These are phyloP conservation scores for Puccinellia tenuiflora DNA, from an alignment of 176 grass and related monocot species.

Conservation along the genomic window DNA sequence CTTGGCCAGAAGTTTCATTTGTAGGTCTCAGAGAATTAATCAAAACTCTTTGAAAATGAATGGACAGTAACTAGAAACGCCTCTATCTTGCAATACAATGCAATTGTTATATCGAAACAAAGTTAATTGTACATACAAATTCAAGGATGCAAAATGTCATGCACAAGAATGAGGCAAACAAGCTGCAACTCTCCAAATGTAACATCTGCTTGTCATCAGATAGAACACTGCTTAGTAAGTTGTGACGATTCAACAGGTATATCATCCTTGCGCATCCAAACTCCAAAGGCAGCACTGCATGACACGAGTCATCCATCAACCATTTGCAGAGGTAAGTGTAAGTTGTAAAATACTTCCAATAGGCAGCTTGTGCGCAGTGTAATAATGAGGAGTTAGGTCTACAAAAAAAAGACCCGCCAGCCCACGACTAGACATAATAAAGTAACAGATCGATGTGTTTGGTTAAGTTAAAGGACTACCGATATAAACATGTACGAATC, in stretches of 20 bases:
- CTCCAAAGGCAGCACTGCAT: constrained; percentile 12
- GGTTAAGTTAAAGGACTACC: not conserved
- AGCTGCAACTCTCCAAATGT: not conserved
- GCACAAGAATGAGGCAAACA: not conserved
- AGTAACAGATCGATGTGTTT: not conserved
- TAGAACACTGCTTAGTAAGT: not conserved
- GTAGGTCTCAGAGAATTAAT: not conserved
- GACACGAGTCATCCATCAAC: not conserved
- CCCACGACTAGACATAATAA: not conserved
- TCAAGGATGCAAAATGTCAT: not conserved
- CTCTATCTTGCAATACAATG: not conserved
- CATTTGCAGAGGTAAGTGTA: not conserved
- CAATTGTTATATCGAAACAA: not conserved
- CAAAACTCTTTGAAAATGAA: not conserved
- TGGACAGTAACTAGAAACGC: not conserved
- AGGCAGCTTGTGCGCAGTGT: not conserved
- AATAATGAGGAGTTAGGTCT: not conserved
- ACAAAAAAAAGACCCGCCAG: not conserved
- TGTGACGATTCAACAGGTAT: not conserved
- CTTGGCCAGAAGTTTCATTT: not conserved
- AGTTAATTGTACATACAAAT: not conserved
- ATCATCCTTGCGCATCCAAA: not conserved
- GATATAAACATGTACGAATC: not conserved
- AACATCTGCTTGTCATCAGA: not conserved
- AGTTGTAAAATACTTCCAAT: not conserved